These are phyloP conservation scores for Limonium bicolor DNA, from an alignment of 148 eudicot species.

Conservation along the genomic window DNA sequence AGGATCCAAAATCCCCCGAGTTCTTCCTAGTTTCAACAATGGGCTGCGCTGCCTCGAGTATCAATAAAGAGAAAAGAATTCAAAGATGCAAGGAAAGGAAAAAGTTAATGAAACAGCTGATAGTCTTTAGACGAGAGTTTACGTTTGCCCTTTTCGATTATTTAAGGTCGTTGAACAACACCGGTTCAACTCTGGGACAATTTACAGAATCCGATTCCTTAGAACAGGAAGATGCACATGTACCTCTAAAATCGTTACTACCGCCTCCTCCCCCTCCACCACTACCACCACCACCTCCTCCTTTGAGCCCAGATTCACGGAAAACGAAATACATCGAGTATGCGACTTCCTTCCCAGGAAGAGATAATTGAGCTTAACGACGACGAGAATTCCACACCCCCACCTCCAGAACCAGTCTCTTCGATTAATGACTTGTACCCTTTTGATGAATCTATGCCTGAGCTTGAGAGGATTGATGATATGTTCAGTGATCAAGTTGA, in stretches of 20 bases:
- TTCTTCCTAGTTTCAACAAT: too few species aligned
- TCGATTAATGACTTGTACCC: constrained; percentile 39
- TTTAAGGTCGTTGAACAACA: constrained; percentile 57
- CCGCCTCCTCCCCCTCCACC: constrained; percentile 60
- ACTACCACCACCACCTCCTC: constrained; percentile 76
- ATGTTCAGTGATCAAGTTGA: constrained; percentile 27
- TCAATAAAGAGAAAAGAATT: constrained; percentile 62
- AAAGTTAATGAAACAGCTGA: constrained; percentile 45
- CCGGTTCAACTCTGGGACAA: constrained; percentile 68
- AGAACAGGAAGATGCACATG: constrained; percentile 41
- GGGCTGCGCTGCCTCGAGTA: constrained; percentile 60
- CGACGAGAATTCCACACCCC: constrained; percentile 27
- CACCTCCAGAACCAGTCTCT: constrained; percentile 29
- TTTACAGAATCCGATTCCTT: constrained; percentile 57
- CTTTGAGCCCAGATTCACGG: constrained; percentile 48
- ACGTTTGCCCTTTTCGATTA: constrained; percentile 50
- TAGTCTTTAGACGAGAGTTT: constrained; percentile 49
- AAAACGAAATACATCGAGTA: constrained; percentile 10
- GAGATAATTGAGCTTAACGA: constrained; percentile 33
- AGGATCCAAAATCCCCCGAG: too few species aligned
- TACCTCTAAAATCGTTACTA: constrained; percentile 11
- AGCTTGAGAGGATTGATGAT: constrained; percentile 14
- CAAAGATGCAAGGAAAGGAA: constrained; percentile 55
- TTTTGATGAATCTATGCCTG: constrained; percentile 23
- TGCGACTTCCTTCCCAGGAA: constrained; percentile 20